Conservation (phyloP, 225 moss, liverwort and hornwort genomes). For the Polytrichum formosum region DNA sequence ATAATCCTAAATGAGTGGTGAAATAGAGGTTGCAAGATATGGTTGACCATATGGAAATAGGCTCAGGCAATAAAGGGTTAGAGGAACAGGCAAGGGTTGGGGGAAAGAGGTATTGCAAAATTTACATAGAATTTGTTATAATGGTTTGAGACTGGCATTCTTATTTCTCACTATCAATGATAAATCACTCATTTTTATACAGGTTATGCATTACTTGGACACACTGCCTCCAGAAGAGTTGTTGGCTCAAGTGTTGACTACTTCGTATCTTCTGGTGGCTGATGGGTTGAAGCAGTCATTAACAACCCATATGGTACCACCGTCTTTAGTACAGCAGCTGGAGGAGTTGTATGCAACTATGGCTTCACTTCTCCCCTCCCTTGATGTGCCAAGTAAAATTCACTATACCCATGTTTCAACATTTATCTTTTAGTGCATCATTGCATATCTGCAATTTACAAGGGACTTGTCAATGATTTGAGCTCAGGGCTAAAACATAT, state of each 20-base stretch:
- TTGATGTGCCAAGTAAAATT: slow-evolving; percentile 30
- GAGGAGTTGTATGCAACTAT: slow-evolving; percentile 51
- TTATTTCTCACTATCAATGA: too few species aligned
- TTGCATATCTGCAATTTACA: too few species aligned
- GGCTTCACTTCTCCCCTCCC: slow-evolving; percentile 63
- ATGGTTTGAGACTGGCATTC: too few species aligned
- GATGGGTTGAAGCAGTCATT: slow-evolving; percentile 63
- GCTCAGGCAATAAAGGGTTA: too few species aligned
- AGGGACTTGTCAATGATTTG: too few species aligned
- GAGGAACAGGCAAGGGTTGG: too few species aligned
- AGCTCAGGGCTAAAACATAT: too few species aligned
- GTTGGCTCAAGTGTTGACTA: slow-evolving; percentile 80
- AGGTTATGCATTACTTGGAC: slow-evolving; percentile 95
- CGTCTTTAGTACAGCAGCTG: slow-evolving; percentile 44
- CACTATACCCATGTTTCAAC: background rate
- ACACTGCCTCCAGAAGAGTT: slow-evolving; percentile 84
- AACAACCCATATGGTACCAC: slow-evolving; percentile 45
- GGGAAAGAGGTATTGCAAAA: too few species aligned
- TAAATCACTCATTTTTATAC: slow-evolving; percentile 9
- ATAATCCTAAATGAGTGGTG: too few species aligned
- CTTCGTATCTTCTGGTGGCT: slow-evolving; percentile 65
- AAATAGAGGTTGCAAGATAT: too few species aligned
- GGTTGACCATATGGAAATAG: too few species aligned
- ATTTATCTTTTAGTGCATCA: background rate
- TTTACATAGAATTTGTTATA: too few species aligned